Evolutionary conservation across 2,329 filamentous ascomycete genomes (phyloP).

Genomic region (Colletotrichum sp.): DNA sequence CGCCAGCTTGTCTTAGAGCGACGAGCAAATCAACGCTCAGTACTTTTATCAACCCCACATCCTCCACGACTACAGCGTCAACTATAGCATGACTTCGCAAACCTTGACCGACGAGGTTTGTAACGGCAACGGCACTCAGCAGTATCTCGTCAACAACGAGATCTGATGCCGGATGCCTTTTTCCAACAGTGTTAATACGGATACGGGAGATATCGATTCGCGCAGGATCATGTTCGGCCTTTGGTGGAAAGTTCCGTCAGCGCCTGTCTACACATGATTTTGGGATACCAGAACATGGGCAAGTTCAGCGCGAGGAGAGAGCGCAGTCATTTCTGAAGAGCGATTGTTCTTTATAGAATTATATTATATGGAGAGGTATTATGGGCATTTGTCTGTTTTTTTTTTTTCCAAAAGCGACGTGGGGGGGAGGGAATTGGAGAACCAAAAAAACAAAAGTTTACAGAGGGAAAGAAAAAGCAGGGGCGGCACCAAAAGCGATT

Average conservation of each 20-base stretch:
- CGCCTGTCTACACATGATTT: background rate
- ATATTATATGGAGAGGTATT: background rate
- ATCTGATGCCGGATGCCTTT: background rate
- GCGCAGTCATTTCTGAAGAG: background rate
- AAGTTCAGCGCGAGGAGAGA: background rate
- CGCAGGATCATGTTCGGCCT: background rate
- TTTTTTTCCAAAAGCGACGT: background rate
- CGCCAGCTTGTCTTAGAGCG: slow-evolving; percentile 10
- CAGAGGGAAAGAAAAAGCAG: background rate
- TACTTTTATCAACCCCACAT: slow-evolving; percentile 4
- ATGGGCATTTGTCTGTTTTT: background rate
- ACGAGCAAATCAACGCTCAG: background rate
- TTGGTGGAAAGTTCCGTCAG: background rate
- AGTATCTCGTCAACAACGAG: background rate
- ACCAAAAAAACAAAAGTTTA: background rate
- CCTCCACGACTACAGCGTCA: background rate
- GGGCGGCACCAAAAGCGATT: slow-evolving; percentile 18
- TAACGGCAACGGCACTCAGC: background rate
- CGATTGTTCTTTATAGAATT: background rate
- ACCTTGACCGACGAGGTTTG: background rate
- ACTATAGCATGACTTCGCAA: background rate
- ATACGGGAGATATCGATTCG: background rate
- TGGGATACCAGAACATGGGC: background rate
- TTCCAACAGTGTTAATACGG: background rate
- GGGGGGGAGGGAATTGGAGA: no score